Base-by-base conservation (phyloP, 139 green algal species). In the Penium margaritaceum region DNA sequence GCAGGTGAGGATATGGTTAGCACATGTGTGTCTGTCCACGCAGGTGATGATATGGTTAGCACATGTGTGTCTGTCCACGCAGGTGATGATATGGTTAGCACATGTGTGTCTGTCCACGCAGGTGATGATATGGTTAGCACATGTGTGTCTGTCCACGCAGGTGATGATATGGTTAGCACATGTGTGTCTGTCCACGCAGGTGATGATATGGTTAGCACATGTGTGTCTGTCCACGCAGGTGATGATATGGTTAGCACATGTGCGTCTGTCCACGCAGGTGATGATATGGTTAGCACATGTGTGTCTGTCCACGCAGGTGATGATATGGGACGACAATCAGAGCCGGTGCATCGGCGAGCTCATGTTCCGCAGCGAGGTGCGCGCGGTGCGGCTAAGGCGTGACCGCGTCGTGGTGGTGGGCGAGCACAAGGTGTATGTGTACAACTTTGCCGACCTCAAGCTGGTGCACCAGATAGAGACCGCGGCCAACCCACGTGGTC, bases 141-240 rank as follows among this genome's bases (percentile, higher is more conserved):
- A n/a, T n/a, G n/a, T n/a, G n/a, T n/a, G n/a, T n/a, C n/a, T n/a
- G n/a, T n/a, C n/a, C n/a, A n/a, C n/a, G 27, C 62, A 70, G 62
- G 62, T 96, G 7, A 97, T 98, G 88, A 95, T 98, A 3, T 98
- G 91, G 89, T 92, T 98, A 75, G 94, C 96, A 77, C 88, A 96
- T 63, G 88, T 95, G 74, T 86, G 81, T 4, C 85, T 91, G 2
- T 93, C 87, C 70, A 95, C 97, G 32, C 93, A 91, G 5, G 94
- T 98, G 82, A 87, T 98, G 6, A 87, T 68, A 34, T 97, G 97
- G 72, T n/a, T n/a, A n/a, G n/a, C n/a, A n/a, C n/a, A n/a, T n/a
- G n/a, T n/a, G n/a, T n/a, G n/a, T n/a, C n/a, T n/a, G n/a, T n/a
- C n/a, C n/a, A n/a, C n/a, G 27, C 62, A 70, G 62, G 62, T 96